Evolutionary conservation across 164 flowering plant species (phyloP), one percentile per base, ranked within the genome.

Genomic region (Vitis rotundifolia): DNA sequence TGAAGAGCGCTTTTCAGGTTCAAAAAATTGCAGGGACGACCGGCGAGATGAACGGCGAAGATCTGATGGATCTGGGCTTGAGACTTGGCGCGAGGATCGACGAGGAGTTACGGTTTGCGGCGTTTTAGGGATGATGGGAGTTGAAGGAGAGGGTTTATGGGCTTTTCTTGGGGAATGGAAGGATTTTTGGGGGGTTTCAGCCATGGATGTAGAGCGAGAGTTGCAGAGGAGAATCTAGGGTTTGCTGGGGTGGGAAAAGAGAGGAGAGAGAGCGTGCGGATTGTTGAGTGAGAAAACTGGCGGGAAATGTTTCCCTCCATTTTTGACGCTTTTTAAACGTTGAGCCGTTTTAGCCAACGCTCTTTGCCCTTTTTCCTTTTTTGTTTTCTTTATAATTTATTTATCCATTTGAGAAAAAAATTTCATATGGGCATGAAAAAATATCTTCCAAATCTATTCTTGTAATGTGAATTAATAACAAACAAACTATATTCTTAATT

Each of bases 91-190:
- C 16, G 77, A n/a, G 19, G 80, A 74, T 55, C 86, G 77, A 59
- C 80, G 83, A 64, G 70, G 71, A 55, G 71, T 31, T n/a, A 28
- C 26, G 54, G 75, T 61, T 49, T 64, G 76, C 5, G 81, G 83
- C 37, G 83, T 79, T 13, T 48, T 53, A 26, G 80, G 83, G 18
- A 61, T 65, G 19, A 67, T 60, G 44, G 76, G 62, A 19, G 28
- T 12, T 56, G 63, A 15, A 28, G 71, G 66, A 3, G 68, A n/a
- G 31, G 49, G 49, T 8, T 75, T 44, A 63, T 51, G 29, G 47
- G 65, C 13, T 18, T 54, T 64, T 19, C 53, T 63, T 10, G 77
- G 71, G 15, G 79, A 64, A 11, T 59, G 76, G 49, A 54, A 8
- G 56, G 26, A 11, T 47, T 63, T 78, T 59, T 44, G 69, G 4